A percentile compares a stretch with the other conserved stretches of the same genome.
Evolutionary conservation across 768 basidiomycete species (phyloP).

Genomic region (Hydnum rufescens): DNA sequence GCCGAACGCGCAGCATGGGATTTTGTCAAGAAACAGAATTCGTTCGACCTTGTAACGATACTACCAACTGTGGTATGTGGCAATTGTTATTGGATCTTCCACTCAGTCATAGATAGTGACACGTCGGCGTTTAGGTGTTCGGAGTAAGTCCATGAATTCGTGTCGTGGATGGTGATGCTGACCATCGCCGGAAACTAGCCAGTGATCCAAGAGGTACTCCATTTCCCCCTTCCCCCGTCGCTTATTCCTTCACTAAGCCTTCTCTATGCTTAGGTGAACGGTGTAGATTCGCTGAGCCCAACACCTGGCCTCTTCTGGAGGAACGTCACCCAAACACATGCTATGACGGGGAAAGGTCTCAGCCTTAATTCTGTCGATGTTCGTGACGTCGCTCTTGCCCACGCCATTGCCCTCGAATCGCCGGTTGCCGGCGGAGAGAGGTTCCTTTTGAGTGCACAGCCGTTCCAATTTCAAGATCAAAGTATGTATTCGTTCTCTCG

Average conservation of each 20-base stretch:
- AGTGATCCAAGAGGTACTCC: too few relatives aligned
- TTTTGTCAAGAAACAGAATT: slow-evolving; percentile 12
- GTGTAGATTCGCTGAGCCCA: neutral
- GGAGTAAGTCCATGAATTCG: neutral
- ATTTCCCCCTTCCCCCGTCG: too few relatives aligned
- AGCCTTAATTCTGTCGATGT: slow-evolving; percentile 15
- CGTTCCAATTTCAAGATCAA: neutral
- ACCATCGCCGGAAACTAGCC: too few relatives aligned
- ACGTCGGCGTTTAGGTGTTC: neutral
- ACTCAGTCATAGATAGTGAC: neutral
- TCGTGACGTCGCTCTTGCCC: slow-evolving; percentile 15
- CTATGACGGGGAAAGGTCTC: neutral
- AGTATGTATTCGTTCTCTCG: neutral
- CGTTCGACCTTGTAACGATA: slow-evolving; percentile 11
- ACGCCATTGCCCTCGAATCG: slow-evolving; percentile 12
- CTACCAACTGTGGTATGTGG: neutral
- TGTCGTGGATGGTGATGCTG: neutral
- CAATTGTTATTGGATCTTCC: neutral
- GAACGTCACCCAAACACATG: neutral
- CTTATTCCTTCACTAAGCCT: too few relatives aligned
- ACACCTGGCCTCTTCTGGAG: too few relatives aligned
- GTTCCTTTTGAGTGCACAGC: neutral
- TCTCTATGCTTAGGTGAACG: too few relatives aligned
- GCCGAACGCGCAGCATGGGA: slow-evolving; percentile 18
- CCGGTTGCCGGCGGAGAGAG: slow-evolving; percentile 9